Evolutionary conservation across 345 rosid species (phyloP), one percentile per base, ranked within the genome.

Genomic region (Gossypium bickii): DNA sequence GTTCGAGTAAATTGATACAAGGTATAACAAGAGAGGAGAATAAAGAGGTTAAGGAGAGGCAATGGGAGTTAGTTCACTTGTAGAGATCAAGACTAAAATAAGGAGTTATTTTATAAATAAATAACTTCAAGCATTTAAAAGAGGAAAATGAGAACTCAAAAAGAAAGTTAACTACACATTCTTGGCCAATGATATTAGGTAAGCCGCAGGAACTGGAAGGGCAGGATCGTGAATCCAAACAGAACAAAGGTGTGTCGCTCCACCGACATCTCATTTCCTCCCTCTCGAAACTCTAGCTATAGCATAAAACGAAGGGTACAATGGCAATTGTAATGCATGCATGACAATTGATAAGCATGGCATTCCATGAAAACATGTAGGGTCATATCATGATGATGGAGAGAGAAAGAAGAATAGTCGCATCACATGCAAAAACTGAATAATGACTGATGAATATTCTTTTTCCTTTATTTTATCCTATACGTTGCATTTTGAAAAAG

Each of bases 321-420:
- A 4, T 49, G 15, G 78, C 29, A 41, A 76, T 47, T 71, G 2
- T 12, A 4, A 13, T 78, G 75, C 79, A 78, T 78, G 76, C 75
- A 68, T 48, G 20, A 25, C 25, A 10, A 20, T 8, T 51, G 27
- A 27, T 18, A 24, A 59, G 53, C 67, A 34, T 68, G 71, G 29
- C 57, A 41, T 72, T 69, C 22, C 22, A 27, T 60, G 52, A 53
- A 38, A 38, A 71, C 41, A 63, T 44, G 81, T 74, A 48, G 67
- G 72, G 61, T 56, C 74, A 73, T 59, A 74, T 74, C 41, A 57
- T 51, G 7, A 58, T 58, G 29, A 57, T 58, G 16, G 20, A 57
- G 18, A 48, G 38, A 41, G 41, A 41, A 9, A 44, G 9, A 10
- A 22, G 22, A 63, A 34, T 16, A 41, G 17, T 74, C 81, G 64